Evolutionary conservation across 2,329 filamentous ascomycete genomes (phyloP), one percentile per base, ranked within the genome.

Genomic region (Aureobasidium sp.): DNA sequence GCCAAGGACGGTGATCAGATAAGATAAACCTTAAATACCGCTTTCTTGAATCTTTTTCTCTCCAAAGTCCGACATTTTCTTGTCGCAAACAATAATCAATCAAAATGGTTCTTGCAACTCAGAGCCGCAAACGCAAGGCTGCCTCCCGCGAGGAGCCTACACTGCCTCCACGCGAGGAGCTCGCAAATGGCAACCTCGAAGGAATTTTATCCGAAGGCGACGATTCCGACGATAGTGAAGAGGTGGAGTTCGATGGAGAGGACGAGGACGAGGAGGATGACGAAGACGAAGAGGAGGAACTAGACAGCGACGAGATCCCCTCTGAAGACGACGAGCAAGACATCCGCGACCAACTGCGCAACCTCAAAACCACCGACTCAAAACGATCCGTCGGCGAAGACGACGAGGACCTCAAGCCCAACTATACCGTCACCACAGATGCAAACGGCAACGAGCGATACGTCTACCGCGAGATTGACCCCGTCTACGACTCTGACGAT

Each of bases 401-500:
- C 22, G 62, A 64, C 7, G 70, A 74, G 62, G 41, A 66, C 29
- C 63, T 72, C 37, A 71, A 71, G 64, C 77, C 78, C 25, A 85
- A 85, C 70, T 86, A 82, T 72, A 83, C 78, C 36, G 78, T 87
- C 65, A 81, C 88, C 47, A 88, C 82, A 62, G 94, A 97, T 70
- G 93, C 94, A 68, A 94, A 97, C 77, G 94, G 94, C 64, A 89
- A 91, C 69, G 84, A 87, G 66, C 86, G 94, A 73, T 99, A 96
- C 72, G 82, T 97, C 48, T 99, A 97, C 77, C 85, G 89, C 65
- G 94, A 97, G 72, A 91, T 99, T 66, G 88, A 97, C 67, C 90
- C 93, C 2, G 87, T 91, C 60, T 97, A 99, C 76, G 94, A 97
- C 72, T 96, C 92, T 1, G 95, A 99, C 76, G 93, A 97, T 72